A percentile compares a stretch with the other conserved stretches of the same genome.
These are phyloP conservation scores for Solanum medicagineum DNA, from an alignment of 257 asterid species.

Conservation along the genomic window DNA sequence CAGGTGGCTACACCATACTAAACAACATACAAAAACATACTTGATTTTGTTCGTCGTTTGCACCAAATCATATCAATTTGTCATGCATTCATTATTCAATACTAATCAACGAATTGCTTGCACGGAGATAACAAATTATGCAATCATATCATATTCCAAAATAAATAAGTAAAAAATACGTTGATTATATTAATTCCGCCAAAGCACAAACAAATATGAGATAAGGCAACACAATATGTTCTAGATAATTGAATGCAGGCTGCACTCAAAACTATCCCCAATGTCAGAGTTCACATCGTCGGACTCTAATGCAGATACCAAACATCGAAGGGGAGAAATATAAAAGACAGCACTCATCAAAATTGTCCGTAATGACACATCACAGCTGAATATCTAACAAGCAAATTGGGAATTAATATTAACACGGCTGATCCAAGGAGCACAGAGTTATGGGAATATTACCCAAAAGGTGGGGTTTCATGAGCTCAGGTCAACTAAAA, in stretches of 20 bases:
- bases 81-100: background rate
- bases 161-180: too few relatives aligned
- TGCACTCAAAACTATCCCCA: background rate
- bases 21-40: background rate
- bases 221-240: background rate
- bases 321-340: too few relatives aligned
- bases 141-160: background rate
- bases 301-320: too few relatives aligned
- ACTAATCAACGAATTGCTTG: background rate
- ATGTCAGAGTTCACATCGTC: too few relatives aligned
- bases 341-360: background rate
- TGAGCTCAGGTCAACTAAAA: background rate
- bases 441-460: background rate
- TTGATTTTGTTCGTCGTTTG: background rate
- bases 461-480: background rate
- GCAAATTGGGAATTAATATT: background rate
- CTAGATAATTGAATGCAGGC: background rate
- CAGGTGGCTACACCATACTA: background rate
- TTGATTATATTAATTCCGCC: too few relatives aligned
- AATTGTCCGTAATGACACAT: background rate
- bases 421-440: background rate
- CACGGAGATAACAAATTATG: background rate
- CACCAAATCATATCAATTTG: background rate
- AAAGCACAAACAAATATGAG: background rate
- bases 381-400: background rate